phyloP scores from a whole-genome alignment of 768 basidiomycete genomes.

The Lentinula boryana region DNA sequence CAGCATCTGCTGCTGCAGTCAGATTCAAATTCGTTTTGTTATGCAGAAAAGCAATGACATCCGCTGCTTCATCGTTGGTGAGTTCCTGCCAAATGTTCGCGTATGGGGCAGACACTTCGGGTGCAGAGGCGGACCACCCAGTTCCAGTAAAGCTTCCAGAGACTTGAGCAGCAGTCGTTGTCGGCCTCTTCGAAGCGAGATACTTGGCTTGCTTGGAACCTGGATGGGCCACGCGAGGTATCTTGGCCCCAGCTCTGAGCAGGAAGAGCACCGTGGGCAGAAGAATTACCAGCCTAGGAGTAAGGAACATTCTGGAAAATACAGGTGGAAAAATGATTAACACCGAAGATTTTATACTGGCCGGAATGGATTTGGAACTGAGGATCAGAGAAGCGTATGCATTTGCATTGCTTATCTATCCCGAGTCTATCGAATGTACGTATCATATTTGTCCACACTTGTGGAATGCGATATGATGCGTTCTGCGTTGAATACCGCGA shows the following conservation, averaged over 20 bases:
- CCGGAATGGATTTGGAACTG: neutral
- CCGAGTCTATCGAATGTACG: neutral
- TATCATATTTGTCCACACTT: neutral
- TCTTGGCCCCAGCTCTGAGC: neutral
- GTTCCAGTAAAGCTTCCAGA: constrained; percentile 4
- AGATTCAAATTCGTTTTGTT: constrained; percentile 14
- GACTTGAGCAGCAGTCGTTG: neutral
- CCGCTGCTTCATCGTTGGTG: constrained; percentile 4
- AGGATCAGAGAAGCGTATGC: neutral
- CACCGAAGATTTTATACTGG: neutral
- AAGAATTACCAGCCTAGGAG: neutral
- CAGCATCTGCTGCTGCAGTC: constrained; percentile 12
- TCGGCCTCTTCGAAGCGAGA: neutral
- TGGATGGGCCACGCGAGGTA: constrained; percentile 3
- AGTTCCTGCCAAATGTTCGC: constrained; percentile 2
- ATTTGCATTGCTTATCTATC: neutral
- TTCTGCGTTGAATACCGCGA: no score
- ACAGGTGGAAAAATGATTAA: neutral
- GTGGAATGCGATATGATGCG: neutral
- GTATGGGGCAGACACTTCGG: neutral
- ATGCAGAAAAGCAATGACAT: constrained; percentile 16
- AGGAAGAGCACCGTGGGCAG: neutral
- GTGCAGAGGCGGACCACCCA: constrained; percentile 5
- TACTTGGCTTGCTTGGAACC: constrained; percentile 1
- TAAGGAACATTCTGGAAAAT: neutral